Evolutionary conservation across 495 filamentous ascomycete genomes (phyloP), one percentile per base, ranked within the genome.

Genomic region (Aspergillus leporis): DNA sequence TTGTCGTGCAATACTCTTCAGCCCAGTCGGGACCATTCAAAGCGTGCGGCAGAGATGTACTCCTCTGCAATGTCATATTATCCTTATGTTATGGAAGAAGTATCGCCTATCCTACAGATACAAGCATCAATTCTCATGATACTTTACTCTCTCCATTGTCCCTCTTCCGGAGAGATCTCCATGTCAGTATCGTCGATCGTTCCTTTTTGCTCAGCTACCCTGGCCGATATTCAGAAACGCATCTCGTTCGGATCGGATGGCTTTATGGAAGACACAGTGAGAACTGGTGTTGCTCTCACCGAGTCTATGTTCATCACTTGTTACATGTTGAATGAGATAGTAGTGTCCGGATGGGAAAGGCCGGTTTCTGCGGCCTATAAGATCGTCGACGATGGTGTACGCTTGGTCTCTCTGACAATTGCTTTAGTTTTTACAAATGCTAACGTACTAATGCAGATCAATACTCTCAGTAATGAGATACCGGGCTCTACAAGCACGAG

Each of bases 241-340:
- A 61, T 58, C 0, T 60, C 63, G 8, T 48, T 60, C 10, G 53
- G 48, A 4, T 51, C 61, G 16, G 62, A 57, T 47, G 59, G 63
- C 10, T 31, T 43, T 13, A 54, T 46, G 23, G 52, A 56, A 3
- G 41, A 52, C 13, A 51, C 62, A 32, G 38, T 54, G 1, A 38
- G 43, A 12, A 53, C 61, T n/a, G 65, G 60, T 16, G 65, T 66
- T n/a, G 43, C 48, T 12, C 56, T 66, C 30, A 64, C 65, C 0
- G 70, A 73, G 61, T 66, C 65, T 5, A 63, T 71, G 62, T 73
- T 73, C 10, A 73, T 73, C 47, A 66, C 69, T 18, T 71, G 69
- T 48, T 73, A 68, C 49, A 73, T 73, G 70, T 58, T 73, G 48
- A 73, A 73, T 45, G 70, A 71, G 31, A 62, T 73, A 18, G 65